A percentile compares a stretch with the other conserved stretches of the same genome.
Conservation (phyloP, 768 basidiomycete genomes). For the Boletus vermiculosoides region DNA sequence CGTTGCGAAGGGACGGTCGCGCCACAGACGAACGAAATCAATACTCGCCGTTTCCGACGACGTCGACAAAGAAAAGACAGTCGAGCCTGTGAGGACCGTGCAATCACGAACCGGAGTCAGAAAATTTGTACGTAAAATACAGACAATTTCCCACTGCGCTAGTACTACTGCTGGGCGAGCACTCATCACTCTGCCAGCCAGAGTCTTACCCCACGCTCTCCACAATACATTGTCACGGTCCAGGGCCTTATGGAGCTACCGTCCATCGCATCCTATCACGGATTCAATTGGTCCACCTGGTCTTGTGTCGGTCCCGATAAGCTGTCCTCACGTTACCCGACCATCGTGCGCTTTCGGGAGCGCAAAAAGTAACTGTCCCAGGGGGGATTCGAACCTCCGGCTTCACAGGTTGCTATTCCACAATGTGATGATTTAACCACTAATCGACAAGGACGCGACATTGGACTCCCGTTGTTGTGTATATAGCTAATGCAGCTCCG, state of each 20-base stretch:
- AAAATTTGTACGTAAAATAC: conserved; percentile 23
- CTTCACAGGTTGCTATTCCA: conserved; percentile 38
- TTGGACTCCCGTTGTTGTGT: fast-evolving
- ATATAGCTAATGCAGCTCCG: background rate
- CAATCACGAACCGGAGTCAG: conserved; percentile 28
- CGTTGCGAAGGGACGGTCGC: conserved; percentile 33
- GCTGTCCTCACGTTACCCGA: background rate
- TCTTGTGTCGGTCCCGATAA: background rate
- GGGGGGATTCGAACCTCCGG: conserved; percentile 43
- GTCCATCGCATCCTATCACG: background rate
- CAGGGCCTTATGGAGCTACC: background rate
- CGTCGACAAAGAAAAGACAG: conserved; percentile 14
- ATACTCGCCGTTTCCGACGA: conserved; percentile 17
- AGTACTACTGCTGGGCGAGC: too few species aligned
- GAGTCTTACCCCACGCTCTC: background rate
- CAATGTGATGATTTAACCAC: conserved; percentile 47
- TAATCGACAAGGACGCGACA: conserved; percentile 40
- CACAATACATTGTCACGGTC: background rate
- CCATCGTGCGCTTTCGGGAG: too few species aligned
- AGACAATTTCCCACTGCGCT: conserved; percentile 16
- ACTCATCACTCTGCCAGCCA: too few species aligned
- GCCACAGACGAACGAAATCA: conserved; percentile 9
- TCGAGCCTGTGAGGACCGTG: background rate
- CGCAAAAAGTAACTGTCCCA: conserved; percentile 25
- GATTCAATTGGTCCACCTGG: background rate